Conservation (phyloP, 345 rosid species). For the Limnanthes douglasii region DNA sequence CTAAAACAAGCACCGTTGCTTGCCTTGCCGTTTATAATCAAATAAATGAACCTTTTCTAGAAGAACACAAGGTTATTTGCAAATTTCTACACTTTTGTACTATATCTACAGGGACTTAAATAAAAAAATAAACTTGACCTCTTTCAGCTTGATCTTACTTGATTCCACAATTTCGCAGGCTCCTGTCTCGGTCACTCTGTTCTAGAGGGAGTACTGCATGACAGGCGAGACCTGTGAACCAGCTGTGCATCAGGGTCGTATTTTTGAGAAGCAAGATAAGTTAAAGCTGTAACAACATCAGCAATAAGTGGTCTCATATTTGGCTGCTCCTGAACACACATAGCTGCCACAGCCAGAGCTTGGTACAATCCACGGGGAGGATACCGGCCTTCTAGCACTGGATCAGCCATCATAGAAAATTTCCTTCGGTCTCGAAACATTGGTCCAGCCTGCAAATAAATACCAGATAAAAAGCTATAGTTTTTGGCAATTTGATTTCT, state of each 20-base stretch:
- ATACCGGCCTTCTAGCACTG: slow-evolving; percentile 64
- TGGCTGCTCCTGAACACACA: slow-evolving; percentile 91
- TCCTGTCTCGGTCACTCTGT: slow-evolving; percentile 21
- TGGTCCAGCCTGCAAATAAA: slow-evolving; percentile 60
- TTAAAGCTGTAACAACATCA: slow-evolving; percentile 81
- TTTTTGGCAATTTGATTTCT: too few relatives aligned
- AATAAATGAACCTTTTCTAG: too few relatives aligned
- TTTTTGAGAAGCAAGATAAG: slow-evolving; percentile 71
- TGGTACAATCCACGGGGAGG: slow-evolving; percentile 76
- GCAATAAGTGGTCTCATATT: slow-evolving; percentile 67
- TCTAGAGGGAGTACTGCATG: slow-evolving; percentile 47
- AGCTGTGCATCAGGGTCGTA: slow-evolving; percentile 33
- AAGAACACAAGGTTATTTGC: too few relatives aligned
- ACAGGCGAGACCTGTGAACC: slow-evolving; percentile 21
- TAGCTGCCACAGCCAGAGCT: slow-evolving; percentile 88
- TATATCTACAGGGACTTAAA: too few relatives aligned
- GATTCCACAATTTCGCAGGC: too few relatives aligned
- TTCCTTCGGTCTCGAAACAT: slow-evolving; percentile 65
- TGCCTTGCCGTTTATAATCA: too few relatives aligned
- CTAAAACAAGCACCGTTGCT: too few relatives aligned
- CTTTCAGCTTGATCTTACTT: too few relatives aligned
- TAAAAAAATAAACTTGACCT: too few relatives aligned
- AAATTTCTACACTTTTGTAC: too few relatives aligned
- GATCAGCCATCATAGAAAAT: slow-evolving; percentile 79
- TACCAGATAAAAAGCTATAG: too few relatives aligned